phyloP scores from a whole-genome alignment of 2,329 filamentous ascomycete species.

The Colletotrichum endophyticum region DNA sequence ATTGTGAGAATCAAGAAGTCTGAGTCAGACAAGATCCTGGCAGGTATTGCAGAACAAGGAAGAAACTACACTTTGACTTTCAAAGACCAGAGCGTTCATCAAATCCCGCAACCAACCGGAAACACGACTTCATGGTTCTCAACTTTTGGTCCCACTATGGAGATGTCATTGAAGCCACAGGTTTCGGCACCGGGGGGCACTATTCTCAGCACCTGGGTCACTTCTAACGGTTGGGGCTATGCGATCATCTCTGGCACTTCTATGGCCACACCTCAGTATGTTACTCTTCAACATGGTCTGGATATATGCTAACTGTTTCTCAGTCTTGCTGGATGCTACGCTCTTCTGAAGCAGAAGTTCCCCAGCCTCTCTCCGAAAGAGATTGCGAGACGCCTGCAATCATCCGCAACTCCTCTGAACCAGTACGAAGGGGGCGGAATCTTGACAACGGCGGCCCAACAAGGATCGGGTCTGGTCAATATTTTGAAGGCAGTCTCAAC shows the following conservation, averaged over 20 bases:
- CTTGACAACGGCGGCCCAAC: conserved; percentile 1
- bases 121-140: neutral
- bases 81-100: neutral
- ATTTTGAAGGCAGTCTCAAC: neutral
- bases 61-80: conserved; percentile 9
- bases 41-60: neutral
- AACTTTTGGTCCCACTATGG: conserved; percentile 12
- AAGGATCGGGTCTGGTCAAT: conserved; percentile 9
- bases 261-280: conserved; percentile 14
- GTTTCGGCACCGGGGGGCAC: conserved; percentile 9
- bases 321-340: conserved; percentile 8
- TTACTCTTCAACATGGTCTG: neutral
- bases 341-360: conserved; percentile 1
- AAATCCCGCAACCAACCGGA: conserved; percentile 6
- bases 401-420: neutral
- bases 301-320: neutral
- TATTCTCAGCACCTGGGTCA: conserved; percentile 13
- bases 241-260: conserved; percentile 15
- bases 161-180: conserved; percentile 13
- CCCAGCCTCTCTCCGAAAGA: neutral
- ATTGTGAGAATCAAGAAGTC: conserved; percentile 3
- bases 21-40: neutral
- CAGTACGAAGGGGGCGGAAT: neutral
- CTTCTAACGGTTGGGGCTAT: conserved; percentile 11
- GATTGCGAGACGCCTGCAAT: conserved; percentile 1